Evolutionary conservation across 306 rosid genomes (phyloP).

Genomic region (Prunus mume): DNA sequence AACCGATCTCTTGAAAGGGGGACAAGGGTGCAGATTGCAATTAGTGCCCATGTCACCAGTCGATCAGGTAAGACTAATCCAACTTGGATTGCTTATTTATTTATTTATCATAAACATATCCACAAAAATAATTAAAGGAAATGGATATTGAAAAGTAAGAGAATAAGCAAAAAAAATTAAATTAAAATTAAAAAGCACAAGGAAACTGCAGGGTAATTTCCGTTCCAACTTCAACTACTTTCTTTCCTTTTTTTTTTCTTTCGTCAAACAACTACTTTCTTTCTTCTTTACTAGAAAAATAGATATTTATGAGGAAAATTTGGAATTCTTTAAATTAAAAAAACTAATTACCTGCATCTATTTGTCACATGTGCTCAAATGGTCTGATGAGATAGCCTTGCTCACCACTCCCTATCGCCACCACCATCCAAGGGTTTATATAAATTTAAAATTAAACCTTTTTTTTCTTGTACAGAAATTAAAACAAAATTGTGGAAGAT

Average conservation of each 20-base stretch:
- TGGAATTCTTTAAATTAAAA: neutral
- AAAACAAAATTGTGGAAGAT: conserved; percentile 12
- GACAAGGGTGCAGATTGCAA: neutral
- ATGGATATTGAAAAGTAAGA: neutral
- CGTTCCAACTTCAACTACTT: neutral
- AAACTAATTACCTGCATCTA: neutral
- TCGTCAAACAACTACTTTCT: neutral
- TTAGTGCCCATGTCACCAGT: neutral
- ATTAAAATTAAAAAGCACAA: neutral
- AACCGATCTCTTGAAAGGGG: neutral
- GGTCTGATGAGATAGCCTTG: neutral
- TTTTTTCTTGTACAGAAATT: neutral
- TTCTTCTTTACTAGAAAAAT: neutral
- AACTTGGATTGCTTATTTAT: too few species aligned
- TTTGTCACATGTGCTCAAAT: conserved; percentile 1
- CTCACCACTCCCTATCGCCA: neutral
- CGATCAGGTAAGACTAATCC: neutral
- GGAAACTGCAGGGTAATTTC: conserved; percentile 22
- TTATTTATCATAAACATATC: neutral
- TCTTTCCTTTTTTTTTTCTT: neutral
- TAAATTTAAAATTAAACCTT: neutral
- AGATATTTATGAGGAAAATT: neutral
- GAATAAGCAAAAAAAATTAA: neutral
- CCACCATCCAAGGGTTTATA: neutral
- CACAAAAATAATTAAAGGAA: neutral